Conservation (phyloP, 768 basidiomycete species). For the Lepiota brunneoincarnata region DNA sequence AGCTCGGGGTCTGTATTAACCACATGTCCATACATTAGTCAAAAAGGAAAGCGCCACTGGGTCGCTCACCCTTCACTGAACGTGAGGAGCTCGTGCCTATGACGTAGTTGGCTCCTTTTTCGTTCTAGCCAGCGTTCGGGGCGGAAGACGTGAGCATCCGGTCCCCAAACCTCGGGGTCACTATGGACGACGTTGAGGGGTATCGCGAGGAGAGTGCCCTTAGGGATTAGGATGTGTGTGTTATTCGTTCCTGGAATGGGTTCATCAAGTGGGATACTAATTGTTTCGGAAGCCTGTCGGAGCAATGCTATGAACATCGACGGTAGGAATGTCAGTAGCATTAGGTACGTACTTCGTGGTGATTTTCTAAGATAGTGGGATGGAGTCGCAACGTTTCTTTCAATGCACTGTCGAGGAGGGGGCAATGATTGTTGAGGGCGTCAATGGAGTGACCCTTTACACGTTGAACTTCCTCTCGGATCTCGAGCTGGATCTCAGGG, state of each 20-base stretch:
- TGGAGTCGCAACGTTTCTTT: constrained; percentile 63
- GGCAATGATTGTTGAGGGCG: constrained; percentile 43
- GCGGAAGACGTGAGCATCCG: constrained; percentile 52
- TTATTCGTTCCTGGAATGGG: constrained; percentile 45
- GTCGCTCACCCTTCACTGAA: constrained; percentile 54
- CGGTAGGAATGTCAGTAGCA: background rate
- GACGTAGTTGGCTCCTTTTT: constrained; percentile 24
- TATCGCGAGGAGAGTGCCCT: constrained; percentile 53
- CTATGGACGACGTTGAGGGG: constrained; percentile 57
- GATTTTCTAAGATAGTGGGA: constrained; percentile 61
- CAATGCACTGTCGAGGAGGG: constrained; percentile 58
- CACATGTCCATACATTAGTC: background rate
- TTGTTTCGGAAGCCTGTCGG: constrained; percentile 47
- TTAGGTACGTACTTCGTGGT: constrained; percentile 46
- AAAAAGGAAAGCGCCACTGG: background rate
- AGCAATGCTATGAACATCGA: constrained; percentile 9
- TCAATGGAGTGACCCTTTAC: constrained; percentile 51
- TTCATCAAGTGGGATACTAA: constrained; percentile 51
- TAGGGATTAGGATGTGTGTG: constrained; percentile 46
- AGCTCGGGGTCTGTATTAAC: constrained; percentile 46
- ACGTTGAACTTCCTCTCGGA: constrained; percentile 52
- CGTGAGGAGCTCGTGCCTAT: constrained; percentile 46
- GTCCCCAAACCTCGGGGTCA: constrained; percentile 55
- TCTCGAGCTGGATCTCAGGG: constrained; percentile 46
- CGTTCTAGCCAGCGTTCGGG: constrained; percentile 62